Evolutionary conservation across 306 rosid species (phyloP).

Genomic region (Vigna nakashimae): DNA sequence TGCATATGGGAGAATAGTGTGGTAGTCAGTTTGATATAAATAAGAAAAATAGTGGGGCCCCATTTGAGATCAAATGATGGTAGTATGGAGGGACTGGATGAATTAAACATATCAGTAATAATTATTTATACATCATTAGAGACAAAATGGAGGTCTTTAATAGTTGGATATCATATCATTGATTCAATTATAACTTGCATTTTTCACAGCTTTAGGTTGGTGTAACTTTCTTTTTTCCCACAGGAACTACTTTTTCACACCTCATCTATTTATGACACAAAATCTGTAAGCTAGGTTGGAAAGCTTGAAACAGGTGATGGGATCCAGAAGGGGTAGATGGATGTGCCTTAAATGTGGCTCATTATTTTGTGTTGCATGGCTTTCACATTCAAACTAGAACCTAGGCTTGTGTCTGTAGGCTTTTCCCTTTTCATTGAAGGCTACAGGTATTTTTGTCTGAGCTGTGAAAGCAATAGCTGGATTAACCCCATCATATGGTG

Average conservation of each 20-base stretch:
- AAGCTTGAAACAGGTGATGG: slow-evolving; percentile 54
- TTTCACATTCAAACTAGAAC: slow-evolving; percentile 49
- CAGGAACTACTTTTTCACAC: slow-evolving; percentile 33
- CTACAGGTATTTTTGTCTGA: slow-evolving; percentile 54
- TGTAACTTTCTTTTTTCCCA: slow-evolving; percentile 17
- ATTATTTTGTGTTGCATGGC: slow-evolving; percentile 35
- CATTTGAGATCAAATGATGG: slow-evolving; percentile 37
- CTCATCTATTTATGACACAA: slow-evolving; percentile 52
- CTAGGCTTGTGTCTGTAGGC: slow-evolving; percentile 28
- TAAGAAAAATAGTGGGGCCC: slow-evolving; percentile 64
- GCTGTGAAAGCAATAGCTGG: slow-evolving; percentile 48
- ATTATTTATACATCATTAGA: slow-evolving; percentile 12
- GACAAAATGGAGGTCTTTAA: background rate
- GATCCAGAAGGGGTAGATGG: slow-evolving; percentile 62
- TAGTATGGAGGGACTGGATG: slow-evolving; percentile 40
- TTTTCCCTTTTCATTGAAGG: slow-evolving; percentile 50
- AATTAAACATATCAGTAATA: slow-evolving; percentile 35
- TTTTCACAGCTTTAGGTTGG: slow-evolving; percentile 8
- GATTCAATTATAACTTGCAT: slow-evolving; percentile 31
- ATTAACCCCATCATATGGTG: slow-evolving; percentile 33
- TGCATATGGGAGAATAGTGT: slow-evolving; percentile 49
- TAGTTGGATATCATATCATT: slow-evolving; percentile 23
- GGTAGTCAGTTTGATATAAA: slow-evolving; percentile 60
- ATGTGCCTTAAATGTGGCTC: slow-evolving; percentile 58
- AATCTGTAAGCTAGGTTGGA: slow-evolving; percentile 61